These are phyloP conservation scores for Climacium dendroides DNA, from an alignment of 225 moss, liverwort and hornwort genomes.

Conservation along the genomic window DNA sequence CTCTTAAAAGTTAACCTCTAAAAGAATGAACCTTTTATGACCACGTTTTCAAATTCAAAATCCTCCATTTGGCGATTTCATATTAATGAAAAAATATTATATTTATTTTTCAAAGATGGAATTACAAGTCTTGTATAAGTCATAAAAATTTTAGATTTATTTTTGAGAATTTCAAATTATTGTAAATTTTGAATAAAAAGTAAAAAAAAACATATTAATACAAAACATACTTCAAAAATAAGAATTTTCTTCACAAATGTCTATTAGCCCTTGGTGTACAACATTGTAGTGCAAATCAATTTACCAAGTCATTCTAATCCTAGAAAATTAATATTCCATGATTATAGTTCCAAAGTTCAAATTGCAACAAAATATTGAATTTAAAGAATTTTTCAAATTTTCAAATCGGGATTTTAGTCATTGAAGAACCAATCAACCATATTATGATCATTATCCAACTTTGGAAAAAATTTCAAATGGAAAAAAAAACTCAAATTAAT, in stretches of 20 bases:
- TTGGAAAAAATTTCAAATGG: fast-evolving
- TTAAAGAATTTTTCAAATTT: neutral
- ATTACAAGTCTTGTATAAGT: neutral
- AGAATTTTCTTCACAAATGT: neutral
- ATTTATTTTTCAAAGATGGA: neutral
- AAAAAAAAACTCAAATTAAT: neutral
- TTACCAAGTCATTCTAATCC: neutral
- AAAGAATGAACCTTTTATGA: no score
- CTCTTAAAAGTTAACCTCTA: no score
- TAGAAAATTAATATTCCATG: fast-evolving
- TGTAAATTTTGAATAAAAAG: neutral
- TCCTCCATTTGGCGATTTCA: neutral
- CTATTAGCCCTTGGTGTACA: neutral
- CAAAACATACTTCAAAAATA: neutral
- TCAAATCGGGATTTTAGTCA: fast-evolving
- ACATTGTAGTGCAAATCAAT: neutral
- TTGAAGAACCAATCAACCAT: neutral
- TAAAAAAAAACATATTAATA: neutral
- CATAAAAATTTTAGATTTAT: neutral
- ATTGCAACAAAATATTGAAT: no score
- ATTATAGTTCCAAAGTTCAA: neutral
- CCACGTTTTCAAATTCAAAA: neutral
- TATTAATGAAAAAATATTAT: neutral
- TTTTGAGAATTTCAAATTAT: no score
- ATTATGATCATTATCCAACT: fast-evolving